phyloP scores from a whole-genome alignment of 768 basidiomycete genomes.

The Amanita polypyramis region DNA sequence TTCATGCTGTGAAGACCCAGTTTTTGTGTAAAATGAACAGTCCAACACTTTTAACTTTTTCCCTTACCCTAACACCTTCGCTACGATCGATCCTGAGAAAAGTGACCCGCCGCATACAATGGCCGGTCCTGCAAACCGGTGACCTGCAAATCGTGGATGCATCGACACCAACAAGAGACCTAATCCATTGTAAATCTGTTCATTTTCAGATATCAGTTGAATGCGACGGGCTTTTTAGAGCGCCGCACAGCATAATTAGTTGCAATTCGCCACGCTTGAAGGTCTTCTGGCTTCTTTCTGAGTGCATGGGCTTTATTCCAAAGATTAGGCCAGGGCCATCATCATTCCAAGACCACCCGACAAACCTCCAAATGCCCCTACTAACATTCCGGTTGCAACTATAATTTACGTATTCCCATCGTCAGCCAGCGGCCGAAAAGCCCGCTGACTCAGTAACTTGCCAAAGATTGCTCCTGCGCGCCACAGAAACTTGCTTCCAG shows the following conservation, averaged over 20 bases:
- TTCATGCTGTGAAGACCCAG: constrained; percentile 22
- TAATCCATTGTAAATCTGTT: constrained; percentile 60
- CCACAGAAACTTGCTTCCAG: constrained; percentile 3
- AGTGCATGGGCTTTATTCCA: constrained; percentile 39
- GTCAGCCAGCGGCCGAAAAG: background rate
- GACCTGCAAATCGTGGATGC: constrained; percentile 48
- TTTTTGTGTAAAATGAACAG: too few relatives aligned
- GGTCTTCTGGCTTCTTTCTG: constrained; percentile 32
- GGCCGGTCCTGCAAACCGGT: constrained; percentile 59
- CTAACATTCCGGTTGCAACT: constrained; percentile 40
- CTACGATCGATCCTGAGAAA: constrained; percentile 57
- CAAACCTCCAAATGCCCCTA: constrained; percentile 56
- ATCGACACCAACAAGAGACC: constrained; percentile 51
- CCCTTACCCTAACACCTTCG: constrained; percentile 36
- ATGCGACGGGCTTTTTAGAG: background rate
- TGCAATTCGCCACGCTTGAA: constrained; percentile 55
- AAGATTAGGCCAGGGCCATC: background rate
- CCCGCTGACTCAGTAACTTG: background rate
- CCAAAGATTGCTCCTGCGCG: constrained; percentile 6
- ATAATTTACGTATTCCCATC: background rate
- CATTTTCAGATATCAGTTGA: background rate
- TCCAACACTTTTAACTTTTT: too few relatives aligned
- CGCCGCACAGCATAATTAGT: constrained; percentile 48
- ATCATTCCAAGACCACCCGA: background rate
- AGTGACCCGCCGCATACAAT: constrained; percentile 44